Evolutionary conservation across 1,284 basidiomycete genomes (phyloP), one percentile per base, ranked within the genome.

Genomic region (Cerrena zonata): DNA sequence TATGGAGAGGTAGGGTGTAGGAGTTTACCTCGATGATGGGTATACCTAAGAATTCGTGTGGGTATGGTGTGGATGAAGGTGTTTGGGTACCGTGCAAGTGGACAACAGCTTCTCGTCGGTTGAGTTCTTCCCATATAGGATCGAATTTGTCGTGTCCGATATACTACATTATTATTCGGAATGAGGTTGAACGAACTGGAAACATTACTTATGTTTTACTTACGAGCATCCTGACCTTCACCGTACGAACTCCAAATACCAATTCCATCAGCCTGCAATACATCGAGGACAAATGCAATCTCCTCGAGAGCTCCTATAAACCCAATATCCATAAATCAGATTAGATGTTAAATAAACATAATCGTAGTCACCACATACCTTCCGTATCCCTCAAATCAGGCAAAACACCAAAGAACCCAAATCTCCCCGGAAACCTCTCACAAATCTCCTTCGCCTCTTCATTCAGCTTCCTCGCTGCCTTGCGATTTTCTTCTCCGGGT

Each of bases 11-110:
- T 22, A 40, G 10, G 18, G 7, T 40, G 39, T 15, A 45, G 40
- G 43, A 25, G 27, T 47, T 45, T 60, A 80, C 85, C 70, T 87
- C 85, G n/a, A 73, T 75, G 47, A 86, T 72, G 11, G 86, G 85
- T 24, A 88, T 60, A 19, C 84, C 84, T 10, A 88, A 72, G 52
- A 71, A 75, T 4, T 73, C 66, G 55, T 85, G 75, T 3, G 84
- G 84, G 53, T 73, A 75, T 5, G 83, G 81, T 7, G 75, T 79
- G 2, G 82, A 79, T 5, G 82, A 80, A 4, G 80, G 75, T 4
- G 74, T 76, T 61, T 85, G 82, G 23, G 79, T 72, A 27, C 86
- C 84, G 63, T 89, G 86, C 25, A 89, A 66, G 60, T 87, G 85
- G 21, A 87, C 79, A 23, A 81, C 73, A 2, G 79, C 75, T 15